Conservation (phyloP, 768 basidiomycete species). For the Pleurotus giganteus region DNA sequence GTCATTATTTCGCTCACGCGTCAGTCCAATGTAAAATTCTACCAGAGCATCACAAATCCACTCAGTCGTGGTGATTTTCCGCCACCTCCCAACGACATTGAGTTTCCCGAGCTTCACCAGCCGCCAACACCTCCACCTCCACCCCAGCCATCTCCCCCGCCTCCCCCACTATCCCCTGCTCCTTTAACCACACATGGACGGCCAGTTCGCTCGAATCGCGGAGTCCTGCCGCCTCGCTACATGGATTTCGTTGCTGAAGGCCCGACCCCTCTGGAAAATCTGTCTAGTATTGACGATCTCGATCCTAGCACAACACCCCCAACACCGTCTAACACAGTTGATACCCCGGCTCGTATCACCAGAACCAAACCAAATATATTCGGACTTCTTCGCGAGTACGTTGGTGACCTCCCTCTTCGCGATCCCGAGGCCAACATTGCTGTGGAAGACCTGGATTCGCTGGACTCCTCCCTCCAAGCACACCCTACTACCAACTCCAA, state of each 20-base stretch:
- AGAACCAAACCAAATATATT: slow-evolving; percentile 15
- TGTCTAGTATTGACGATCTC: not conserved
- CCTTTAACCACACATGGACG: not conserved
- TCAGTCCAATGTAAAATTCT: too few species aligned
- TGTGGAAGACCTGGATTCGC: not conserved
- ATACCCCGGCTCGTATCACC: slow-evolving; percentile 9
- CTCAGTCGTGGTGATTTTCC: not conserved
- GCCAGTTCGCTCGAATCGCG: not conserved
- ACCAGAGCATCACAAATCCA: too few species aligned
- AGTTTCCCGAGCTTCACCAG: not conserved
- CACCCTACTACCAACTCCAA: not conserved
- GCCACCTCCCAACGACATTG: not conserved
- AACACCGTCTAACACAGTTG: slow-evolving; percentile 14
- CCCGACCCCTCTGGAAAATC: slow-evolving; percentile 8
- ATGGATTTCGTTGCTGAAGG: slow-evolving; percentile 16
- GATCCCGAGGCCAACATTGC: slow-evolving; percentile 8
- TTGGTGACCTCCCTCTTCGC: not conserved
- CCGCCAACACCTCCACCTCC: too few species aligned
- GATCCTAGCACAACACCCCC: slow-evolving; percentile 2
- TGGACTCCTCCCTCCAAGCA: not conserved
- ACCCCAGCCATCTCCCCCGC: not conserved
- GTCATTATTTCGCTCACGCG: too few species aligned
- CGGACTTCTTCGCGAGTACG: slow-evolving; percentile 16
- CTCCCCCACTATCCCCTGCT: not conserved
- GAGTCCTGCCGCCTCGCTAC: slow-evolving; percentile 9